Evolutionary conservation across 768 basidiomycete species (phyloP), one percentile per base, ranked within the genome.

Genomic region (Boletus coccyginus): DNA sequence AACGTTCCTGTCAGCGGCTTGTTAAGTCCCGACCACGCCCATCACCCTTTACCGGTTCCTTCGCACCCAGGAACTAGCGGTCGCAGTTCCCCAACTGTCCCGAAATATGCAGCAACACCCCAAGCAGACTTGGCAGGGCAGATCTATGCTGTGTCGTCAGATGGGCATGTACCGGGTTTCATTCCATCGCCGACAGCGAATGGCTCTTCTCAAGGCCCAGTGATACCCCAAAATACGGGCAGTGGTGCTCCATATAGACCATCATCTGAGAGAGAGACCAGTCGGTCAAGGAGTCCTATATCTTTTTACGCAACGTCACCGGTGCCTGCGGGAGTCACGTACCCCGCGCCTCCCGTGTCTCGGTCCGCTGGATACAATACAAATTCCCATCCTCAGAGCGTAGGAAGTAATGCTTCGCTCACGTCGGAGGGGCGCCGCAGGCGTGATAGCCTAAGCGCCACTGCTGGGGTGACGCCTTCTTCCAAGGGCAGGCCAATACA

Each of bases 1-100:
- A 29, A 50, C 13, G 13, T 52, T 35, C 29, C 63, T 43, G 13
- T 21, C 31, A 57, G 24, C 55, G 64, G 60, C 31, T 41, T 71
- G 27, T 39, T 71, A n/a, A 71, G 70, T 51, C 70, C 70, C 11
- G 70, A 71, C 33, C 70, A 71, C 12, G 70, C 70, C 38, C 38
- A 73, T 49, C 61, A 42, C 17, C 64, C 71, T 1, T 53, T 71
- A 14, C 70, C 70, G 14, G 24, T 70, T 4, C 58, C 71, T 40
- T 53, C 56, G 13, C 65, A 62, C 17, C 16, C 58, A 29, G 43
- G 52, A 5, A 32, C 59, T 17, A 47, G 29, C 46, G 49, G 53
- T 31, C 70, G 55, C 41, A 31, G 50, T 52, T 53, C 60, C 0
- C 60, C 66, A 21, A 55, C 54, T 9, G 53, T 59, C 10, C 57